Evolutionary conservation across 2,329 filamentous ascomycete species (phyloP).

Genomic region (Fusarium mundagurra): DNA sequence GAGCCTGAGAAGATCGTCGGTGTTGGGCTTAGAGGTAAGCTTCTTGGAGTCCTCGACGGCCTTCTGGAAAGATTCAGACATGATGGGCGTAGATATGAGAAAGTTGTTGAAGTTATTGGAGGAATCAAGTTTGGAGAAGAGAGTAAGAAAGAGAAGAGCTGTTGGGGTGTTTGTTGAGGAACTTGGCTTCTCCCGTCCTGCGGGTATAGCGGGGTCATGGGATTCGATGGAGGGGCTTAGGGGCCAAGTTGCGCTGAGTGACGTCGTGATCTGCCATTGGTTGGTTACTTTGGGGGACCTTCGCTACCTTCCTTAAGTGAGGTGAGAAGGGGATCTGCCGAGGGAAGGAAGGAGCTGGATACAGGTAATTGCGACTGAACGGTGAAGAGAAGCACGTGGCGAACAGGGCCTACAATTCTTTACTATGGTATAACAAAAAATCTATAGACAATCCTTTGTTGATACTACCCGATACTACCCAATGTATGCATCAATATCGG

Average conservation of each 20-base stretch:
- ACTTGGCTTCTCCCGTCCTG: conserved; percentile 24
- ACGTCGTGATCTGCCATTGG: conserved; percentile 32
- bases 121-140: neutral
- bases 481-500: neutral
- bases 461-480: neutral
- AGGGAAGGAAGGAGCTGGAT: conserved; percentile 4
- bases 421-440: neutral
- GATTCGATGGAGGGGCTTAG: conserved; percentile 30
- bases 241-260: conserved; percentile 20
- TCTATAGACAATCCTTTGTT: neutral
- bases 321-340: conserved; percentile 9
- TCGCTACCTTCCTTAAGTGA: conserved; percentile 6
- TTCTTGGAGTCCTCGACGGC: conserved; percentile 73
- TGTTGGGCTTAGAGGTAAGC: conserved; percentile 70
- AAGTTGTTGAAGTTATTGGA: neutral
- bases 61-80: conserved; percentile 62
- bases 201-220: conserved; percentile 40
- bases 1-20: conserved; percentile 72
- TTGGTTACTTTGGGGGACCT: conserved; percentile 13
- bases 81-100: conserved; percentile 42
- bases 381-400: conserved; percentile 17
- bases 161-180: conserved; percentile 40
- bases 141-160: conserved; percentile 11
- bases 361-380: neutral
- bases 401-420: neutral